Percentiles rank a stretch among this genome's conserved stretches.
Conservation (phyloP, 108 stramenopile species). For the Skeletonema menzelii region DNA sequence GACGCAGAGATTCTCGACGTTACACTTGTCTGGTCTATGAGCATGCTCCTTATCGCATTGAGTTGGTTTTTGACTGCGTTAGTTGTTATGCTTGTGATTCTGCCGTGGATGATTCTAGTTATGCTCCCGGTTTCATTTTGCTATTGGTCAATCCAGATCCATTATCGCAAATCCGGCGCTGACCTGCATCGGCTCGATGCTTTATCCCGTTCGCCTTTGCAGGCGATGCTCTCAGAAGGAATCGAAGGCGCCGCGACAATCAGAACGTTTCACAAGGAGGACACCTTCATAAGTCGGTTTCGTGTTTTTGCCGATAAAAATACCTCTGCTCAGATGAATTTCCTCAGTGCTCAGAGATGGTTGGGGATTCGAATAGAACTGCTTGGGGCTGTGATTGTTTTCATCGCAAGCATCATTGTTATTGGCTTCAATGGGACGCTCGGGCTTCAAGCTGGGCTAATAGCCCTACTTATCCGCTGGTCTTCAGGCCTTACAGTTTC, state of each 20-base stretch:
- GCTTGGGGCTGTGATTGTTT: constrained; percentile 71
- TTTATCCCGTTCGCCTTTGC: constrained; percentile 71
- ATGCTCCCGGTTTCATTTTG: constrained; percentile 54
- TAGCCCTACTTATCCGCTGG: constrained; percentile 80
- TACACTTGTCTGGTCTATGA: constrained; percentile 71
- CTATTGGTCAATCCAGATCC: constrained; percentile 66
- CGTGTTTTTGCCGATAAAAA: constrained; percentile 51
- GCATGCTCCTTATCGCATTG: constrained; percentile 63
- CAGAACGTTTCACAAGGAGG: constrained; percentile 58
- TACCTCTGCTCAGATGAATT: constrained; percentile 72
- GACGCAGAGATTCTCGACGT: constrained; percentile 87
- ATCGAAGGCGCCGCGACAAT: constrained; percentile 86
- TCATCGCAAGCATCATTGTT: constrained; percentile 58
- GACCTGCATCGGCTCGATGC: constrained; percentile 87
- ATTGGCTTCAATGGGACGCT: constrained; percentile 61
- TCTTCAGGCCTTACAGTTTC: constrained; percentile 75
- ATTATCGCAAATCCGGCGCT: constrained; percentile 73
- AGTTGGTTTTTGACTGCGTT: constrained; percentile 72
- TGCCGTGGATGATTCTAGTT: constrained; percentile 71
- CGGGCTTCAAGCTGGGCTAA: constrained; percentile 61
- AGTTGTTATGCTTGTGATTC: constrained; percentile 60
- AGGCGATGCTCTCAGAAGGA: constrained; percentile 78
- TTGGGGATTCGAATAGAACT: constrained; percentile 82
- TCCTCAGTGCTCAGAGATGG: constrained; percentile 82
- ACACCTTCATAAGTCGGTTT: constrained; percentile 57